Conservation (phyloP, 768 basidiomycete genomes). For the Podaxis sp. region DNA sequence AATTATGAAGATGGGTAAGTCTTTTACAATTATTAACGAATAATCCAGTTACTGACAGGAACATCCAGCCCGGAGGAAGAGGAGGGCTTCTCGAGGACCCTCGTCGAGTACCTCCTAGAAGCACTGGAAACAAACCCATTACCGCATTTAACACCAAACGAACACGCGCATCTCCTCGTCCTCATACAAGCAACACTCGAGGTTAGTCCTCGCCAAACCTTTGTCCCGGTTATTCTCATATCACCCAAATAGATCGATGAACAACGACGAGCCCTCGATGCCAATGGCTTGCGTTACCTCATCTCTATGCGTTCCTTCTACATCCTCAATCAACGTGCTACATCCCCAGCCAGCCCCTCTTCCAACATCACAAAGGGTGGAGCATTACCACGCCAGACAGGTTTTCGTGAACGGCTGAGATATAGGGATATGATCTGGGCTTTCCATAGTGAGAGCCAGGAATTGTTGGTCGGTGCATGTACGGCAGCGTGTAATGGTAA, state of each 20-base stretch:
- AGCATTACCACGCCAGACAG: slow-evolving; percentile 40
- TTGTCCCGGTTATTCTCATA: neutral
- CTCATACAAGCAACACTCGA: slow-evolving; percentile 86
- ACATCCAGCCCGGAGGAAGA: slow-evolving; percentile 43
- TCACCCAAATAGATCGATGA: slow-evolving; percentile 65
- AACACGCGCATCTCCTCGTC: slow-evolving; percentile 79
- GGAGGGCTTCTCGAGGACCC: slow-evolving; percentile 50
- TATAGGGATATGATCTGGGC: slow-evolving; percentile 98
- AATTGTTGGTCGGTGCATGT: slow-evolving; percentile 69
- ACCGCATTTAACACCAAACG: slow-evolving; percentile 70
- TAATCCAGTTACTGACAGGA: neutral
- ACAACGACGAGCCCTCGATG: slow-evolving; percentile 84
- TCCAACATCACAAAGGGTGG: slow-evolving; percentile 44
- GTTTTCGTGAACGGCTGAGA: slow-evolving; percentile 71
- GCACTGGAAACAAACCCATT: slow-evolving; percentile 59
- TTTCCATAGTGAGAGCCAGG: slow-evolving; percentile 92
- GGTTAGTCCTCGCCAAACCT: slow-evolving; percentile 36
- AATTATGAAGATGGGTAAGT: slow-evolving; percentile 41
- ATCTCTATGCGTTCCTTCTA: slow-evolving; percentile 91
- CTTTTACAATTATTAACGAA: neutral
- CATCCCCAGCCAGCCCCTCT: slow-evolving; percentile 25
- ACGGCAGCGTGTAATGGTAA: slow-evolving; percentile 72
- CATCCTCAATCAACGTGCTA: slow-evolving; percentile 69
- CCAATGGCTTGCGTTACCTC: slow-evolving; percentile 90
- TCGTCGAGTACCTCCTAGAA: slow-evolving; percentile 59